phyloP scores from a whole-genome alignment of 805 yeast species.

The Candida caryicola region DNA sequence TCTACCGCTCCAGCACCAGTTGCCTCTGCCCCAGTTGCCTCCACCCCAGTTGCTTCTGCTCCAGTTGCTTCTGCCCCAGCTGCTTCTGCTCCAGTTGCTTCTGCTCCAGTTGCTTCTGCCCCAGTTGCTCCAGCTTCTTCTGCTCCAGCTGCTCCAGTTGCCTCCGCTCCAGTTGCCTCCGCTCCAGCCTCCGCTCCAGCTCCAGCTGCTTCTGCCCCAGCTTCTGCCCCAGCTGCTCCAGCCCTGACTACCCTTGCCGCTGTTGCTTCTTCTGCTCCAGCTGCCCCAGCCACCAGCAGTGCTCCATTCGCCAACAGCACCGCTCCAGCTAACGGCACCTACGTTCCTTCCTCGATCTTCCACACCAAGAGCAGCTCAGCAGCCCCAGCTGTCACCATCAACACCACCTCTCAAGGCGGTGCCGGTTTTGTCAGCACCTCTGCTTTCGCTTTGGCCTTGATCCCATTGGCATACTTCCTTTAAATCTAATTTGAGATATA shows the following conservation, averaged over 20 bases:
- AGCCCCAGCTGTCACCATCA: slow-evolving; percentile 6
- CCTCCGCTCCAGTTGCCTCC: slow-evolving; percentile 6
- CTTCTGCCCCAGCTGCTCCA: slow-evolving; percentile 10
- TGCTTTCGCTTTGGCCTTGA: slow-evolving; percentile 25
- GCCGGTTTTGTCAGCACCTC: slow-evolving; percentile 22
- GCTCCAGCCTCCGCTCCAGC: slow-evolving; percentile 6
- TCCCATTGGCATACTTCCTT: slow-evolving; percentile 37
- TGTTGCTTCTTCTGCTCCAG: slow-evolving; percentile 5
- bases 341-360: slow-evolving; percentile 1
- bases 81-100: slow-evolving; percentile 11
- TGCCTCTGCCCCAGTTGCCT: slow-evolving; percentile 5
- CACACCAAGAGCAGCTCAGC: background rate
- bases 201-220: slow-evolving; percentile 4
- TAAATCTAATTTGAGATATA: background rate
- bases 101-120: slow-evolving; percentile 10
- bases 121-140: slow-evolving; percentile 10
- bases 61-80: slow-evolving; percentile 11
- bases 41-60: slow-evolving; percentile 12
- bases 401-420: slow-evolving; percentile 13
- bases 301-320: slow-evolving; percentile 2
- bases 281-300: slow-evolving; percentile 6
- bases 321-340: slow-evolving; percentile 9
- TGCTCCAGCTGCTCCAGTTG: slow-evolving; percentile 2
- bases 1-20: slow-evolving; percentile 7
- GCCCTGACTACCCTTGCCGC: slow-evolving; percentile 4